Evolutionary conservation across 306 rosid species (phyloP), one percentile per base, ranked within the genome.

Genomic region (Clitoria ternatea): DNA sequence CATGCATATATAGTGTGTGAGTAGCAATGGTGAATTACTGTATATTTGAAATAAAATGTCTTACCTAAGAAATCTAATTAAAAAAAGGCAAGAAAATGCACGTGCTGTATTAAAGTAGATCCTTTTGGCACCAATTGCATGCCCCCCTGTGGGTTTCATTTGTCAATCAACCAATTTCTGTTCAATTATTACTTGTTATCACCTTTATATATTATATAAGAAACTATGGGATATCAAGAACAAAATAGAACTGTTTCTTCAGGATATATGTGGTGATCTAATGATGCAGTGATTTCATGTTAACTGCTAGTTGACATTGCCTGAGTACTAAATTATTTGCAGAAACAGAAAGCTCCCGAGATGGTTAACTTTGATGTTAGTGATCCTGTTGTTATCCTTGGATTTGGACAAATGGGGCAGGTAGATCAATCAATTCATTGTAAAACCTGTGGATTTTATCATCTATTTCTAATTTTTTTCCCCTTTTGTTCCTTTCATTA

Each of bases 351-450:
- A 83, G 62, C 76, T 70, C 50, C 83, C 22, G 96, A 86, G 71
- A 69, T 26, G 81, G 77, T 82, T 66, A 70, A 86, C 80, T 94
- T 85, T 40, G 72, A 84, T 29, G 88, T 81, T 13, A 85, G 78
- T n/a, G 98, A 93, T 59, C 98, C 98, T 17, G 85, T 94, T 75
- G 88, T 94, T 48, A 84, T 91, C 74, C 91, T 94, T 86, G 99
- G 99, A 79, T 94, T 94, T 83, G 99, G 99, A 45, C 96, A 91
- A 82, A 94, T 87, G 95, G 97, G 96, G 50, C 99, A 94, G 99
- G 99, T 94, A 83, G 48, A 24, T 55, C 48, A 45, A 54, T 8
- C 56, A 37, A 79, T 66, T 17, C 79, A 59, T 70, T 40, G 67
- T 54, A 52, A 24, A 49, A 82, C 73, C 52, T 75, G 74, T 73